These are phyloP conservation scores for Lophium mytilinum DNA, from an alignment of 495 filamentous ascomycete species.

Conservation along the genomic window DNA sequence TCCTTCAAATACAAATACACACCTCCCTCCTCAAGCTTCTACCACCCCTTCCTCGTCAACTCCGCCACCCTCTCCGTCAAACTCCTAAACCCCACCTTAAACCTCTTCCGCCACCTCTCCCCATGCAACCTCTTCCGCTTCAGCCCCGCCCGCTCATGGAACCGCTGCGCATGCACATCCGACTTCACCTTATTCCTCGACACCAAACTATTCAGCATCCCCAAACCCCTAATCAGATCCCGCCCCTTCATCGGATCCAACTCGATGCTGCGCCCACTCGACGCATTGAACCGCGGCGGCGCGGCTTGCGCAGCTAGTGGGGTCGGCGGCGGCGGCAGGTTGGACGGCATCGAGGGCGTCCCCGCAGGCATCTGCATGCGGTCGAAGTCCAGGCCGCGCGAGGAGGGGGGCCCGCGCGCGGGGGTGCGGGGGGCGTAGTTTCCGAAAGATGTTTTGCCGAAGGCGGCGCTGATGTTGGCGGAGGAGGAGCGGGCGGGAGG, in stretches of 20 bases:
- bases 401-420: not conserved
- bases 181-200: constrained; percentile 45
- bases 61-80: constrained; percentile 52
- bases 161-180: constrained; percentile 48
- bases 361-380: constrained; percentile 4
- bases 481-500: too few species aligned
- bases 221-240: constrained; percentile 50
- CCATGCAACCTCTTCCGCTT: constrained; percentile 65
- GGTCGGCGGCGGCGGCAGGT: not conserved
- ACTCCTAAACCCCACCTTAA: constrained; percentile 55
- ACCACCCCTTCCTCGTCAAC: constrained; percentile 70
- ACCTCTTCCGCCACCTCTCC: constrained; percentile 57
- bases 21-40: not conserved
- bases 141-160: constrained; percentile 62
- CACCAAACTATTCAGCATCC: constrained; percentile 40
- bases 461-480: not conserved
- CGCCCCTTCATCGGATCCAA: constrained; percentile 37
- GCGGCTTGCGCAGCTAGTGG: constrained; percentile 6
- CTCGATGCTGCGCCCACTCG: constrained; percentile 48
- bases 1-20: too few species aligned
- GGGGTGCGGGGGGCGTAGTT: not conserved
- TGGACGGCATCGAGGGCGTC: not conserved
- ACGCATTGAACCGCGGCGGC: constrained; percentile 29
- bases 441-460: not conserved
- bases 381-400: not conserved